phyloP scores from a whole-genome alignment of 2,329 filamentous ascomycete genomes.

The Coniochaeta sp. region DNA sequence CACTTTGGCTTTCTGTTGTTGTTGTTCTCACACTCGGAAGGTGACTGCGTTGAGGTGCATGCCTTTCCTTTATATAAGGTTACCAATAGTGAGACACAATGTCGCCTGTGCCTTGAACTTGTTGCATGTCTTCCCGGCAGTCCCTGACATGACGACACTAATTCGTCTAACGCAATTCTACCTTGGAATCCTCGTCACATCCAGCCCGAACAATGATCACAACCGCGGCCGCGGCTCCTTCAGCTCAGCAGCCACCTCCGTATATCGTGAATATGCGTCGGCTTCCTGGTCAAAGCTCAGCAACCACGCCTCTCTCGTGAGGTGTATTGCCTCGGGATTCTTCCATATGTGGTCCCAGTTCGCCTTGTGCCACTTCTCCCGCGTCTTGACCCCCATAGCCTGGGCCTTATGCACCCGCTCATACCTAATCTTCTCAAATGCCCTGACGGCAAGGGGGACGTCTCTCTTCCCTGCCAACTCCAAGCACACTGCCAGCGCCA shows the following conservation, averaged over 20 bases:
- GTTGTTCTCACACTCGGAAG: too few species aligned
- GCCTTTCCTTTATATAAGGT: too few species aligned
- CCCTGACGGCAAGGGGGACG: slow-evolving; percentile 18
- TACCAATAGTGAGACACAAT: too few species aligned
- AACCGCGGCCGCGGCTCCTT: neutral
- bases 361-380: slow-evolving; percentile 24
- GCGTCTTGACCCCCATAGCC: slow-evolving; percentile 22
- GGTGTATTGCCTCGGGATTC: slow-evolving; percentile 20
- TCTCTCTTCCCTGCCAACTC: slow-evolving; percentile 12
- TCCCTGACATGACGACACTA: too few species aligned
- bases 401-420: slow-evolving; percentile 22
- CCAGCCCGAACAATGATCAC: neutral
- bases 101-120: too few species aligned
- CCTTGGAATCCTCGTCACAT: too few species aligned
- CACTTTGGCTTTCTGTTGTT: too few species aligned
- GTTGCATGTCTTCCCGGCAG: too few species aligned
- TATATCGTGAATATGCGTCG: slow-evolving; percentile 20
- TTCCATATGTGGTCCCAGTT: slow-evolving; percentile 19
- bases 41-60: too few species aligned
- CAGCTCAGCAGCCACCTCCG: slow-evolving; percentile 8
- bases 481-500: slow-evolving; percentile 27
- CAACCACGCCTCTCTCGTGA: slow-evolving; percentile 21
- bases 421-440: slow-evolving; percentile 24
- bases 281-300: slow-evolving; percentile 22
- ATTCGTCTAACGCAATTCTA: too few species aligned